A percentile compares a stretch with the other conserved stretches of the same genome.
Conservation (phyloP, 805 yeast species). For the Wickerhamiella qilinensis region DNA sequence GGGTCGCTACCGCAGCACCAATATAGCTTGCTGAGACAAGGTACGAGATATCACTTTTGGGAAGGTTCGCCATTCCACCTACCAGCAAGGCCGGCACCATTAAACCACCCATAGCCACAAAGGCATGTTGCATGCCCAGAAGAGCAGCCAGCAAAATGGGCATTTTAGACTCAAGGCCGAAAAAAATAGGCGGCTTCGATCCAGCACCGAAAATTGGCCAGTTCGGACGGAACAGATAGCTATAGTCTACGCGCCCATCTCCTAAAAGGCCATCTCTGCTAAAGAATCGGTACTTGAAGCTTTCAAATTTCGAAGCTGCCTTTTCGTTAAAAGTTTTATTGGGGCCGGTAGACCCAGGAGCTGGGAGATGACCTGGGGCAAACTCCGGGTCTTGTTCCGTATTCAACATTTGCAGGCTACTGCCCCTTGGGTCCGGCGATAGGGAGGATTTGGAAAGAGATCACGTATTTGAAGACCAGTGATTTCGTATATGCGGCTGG, state of each 20-base stretch:
- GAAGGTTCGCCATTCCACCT: slow-evolving; percentile 43
- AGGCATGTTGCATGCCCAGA: slow-evolving; percentile 68
- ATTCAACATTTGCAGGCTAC: neutral
- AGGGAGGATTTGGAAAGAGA: no score
- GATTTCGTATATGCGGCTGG: no score
- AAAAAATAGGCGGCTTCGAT: slow-evolving; percentile 51
- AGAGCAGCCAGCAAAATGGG: slow-evolving; percentile 60
- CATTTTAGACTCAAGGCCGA: slow-evolving; percentile 39
- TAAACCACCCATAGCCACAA: slow-evolving; percentile 80
- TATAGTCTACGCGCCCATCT: slow-evolving; percentile 41
- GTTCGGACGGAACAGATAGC: slow-evolving; percentile 60
- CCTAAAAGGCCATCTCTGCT: slow-evolving; percentile 2
- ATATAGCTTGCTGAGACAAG: slow-evolving; percentile 56
- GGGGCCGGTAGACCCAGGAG: no score
- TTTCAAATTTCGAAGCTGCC: neutral
- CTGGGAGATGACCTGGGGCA: no score
- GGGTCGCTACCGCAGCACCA: slow-evolving; percentile 47
- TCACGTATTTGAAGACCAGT: no score
- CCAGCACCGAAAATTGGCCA: slow-evolving; percentile 45
- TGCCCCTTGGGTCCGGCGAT: slow-evolving; percentile 5
- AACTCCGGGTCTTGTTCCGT: neutral
- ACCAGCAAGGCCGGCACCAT: slow-evolving; percentile 68
- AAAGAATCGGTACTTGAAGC: neutral
- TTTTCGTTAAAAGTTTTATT: no score
- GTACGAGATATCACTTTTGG: slow-evolving; percentile 33